Evolutionary conservation across 140 eudicot species (phyloP).

Genomic region (Cichorium intybus): DNA sequence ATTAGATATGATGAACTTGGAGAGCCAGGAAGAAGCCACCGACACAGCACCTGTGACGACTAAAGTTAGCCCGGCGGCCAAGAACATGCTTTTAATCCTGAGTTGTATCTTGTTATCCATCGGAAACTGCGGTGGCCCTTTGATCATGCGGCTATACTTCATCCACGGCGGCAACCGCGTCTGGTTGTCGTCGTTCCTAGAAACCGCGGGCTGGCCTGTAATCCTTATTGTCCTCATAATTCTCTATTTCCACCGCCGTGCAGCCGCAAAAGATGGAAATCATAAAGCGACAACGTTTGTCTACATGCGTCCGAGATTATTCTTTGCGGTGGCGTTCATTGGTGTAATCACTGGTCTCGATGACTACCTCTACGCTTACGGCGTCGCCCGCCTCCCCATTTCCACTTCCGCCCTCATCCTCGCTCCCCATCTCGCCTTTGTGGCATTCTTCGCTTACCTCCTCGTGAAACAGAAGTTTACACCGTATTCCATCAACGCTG

Average conservation of each 20-base stretch:
- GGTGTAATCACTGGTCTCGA: slow-evolving; percentile 33
- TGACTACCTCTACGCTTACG: slow-evolving; percentile 30
- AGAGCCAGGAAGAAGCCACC: background rate
- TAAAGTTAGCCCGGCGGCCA: slow-evolving; percentile 15
- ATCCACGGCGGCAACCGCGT: slow-evolving; percentile 47
- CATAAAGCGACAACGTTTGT: slow-evolving; percentile 1
- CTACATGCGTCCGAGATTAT: slow-evolving; percentile 23
- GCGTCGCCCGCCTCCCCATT: slow-evolving; percentile 30
- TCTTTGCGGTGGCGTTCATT: slow-evolving; percentile 23
- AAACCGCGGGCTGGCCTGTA: slow-evolving; percentile 51
- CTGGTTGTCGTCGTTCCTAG: slow-evolving; percentile 40
- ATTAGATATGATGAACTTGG: background rate
- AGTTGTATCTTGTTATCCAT: slow-evolving; percentile 31
- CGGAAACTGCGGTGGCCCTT: slow-evolving; percentile 50
- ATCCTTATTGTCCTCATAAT: slow-evolving; percentile 21
- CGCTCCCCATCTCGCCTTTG: slow-evolving; percentile 34
- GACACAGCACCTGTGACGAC: background rate
- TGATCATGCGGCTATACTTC: slow-evolving; percentile 49
- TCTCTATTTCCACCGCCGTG: slow-evolving; percentile 37
- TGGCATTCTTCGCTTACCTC: slow-evolving; percentile 25
- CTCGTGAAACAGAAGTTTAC: slow-evolving; percentile 41
- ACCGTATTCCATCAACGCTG: slow-evolving; percentile 33
- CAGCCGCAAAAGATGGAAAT: background rate
- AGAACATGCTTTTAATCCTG: slow-evolving; percentile 29
- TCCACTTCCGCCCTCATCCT: slow-evolving; percentile 27